Evolutionary conservation across 306 rosid species (phyloP).

Genomic region (Castanopsis chinensis): DNA sequence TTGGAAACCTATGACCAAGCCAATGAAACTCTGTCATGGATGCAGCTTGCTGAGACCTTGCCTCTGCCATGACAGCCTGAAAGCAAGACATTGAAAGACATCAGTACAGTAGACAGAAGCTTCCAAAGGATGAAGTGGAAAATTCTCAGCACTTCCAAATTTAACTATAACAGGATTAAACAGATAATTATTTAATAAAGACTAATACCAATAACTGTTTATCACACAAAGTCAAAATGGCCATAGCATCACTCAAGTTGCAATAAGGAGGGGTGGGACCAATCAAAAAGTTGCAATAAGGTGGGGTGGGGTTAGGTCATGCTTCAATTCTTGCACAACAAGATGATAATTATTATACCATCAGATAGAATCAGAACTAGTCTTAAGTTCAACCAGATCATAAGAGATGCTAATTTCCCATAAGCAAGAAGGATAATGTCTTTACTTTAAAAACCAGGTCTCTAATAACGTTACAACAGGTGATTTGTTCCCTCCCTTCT

Average conservation of each 20-base stretch:
- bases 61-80: constrained; percentile 98
- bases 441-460: background rate
- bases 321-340: background rate
- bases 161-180: background rate
- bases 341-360: background rate
- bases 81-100: constrained; percentile 21
- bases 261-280: no score
- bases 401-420: no score
- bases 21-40: constrained; percentile 95
- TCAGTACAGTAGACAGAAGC: background rate
- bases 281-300: background rate
- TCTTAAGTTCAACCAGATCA: background rate
- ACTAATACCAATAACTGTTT: no score
- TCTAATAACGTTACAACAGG: background rate
- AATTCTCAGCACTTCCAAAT: background rate
- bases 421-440: no score
- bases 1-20: constrained; percentile 94
- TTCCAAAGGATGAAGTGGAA: background rate
- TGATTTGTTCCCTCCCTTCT: background rate
- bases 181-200: no score
- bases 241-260: no score
- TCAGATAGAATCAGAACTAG: background rate
- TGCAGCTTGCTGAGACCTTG: constrained; percentile 99
- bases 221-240: no score
- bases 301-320: background rate